phyloP scores from a whole-genome alignment of 805 yeast species.

The Hanseniaspora occidentalis region DNA sequence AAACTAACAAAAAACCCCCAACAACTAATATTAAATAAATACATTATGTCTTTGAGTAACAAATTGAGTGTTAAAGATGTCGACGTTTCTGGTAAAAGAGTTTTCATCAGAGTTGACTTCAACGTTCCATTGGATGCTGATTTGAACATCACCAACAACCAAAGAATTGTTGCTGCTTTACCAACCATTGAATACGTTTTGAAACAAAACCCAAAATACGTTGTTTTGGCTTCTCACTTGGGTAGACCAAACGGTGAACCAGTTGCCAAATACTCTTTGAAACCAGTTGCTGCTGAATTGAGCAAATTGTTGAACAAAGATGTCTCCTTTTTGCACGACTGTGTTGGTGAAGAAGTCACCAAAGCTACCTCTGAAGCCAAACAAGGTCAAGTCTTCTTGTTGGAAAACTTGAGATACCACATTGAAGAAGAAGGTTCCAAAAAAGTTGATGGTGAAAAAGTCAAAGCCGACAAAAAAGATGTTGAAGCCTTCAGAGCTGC shows the following conservation, averaged over 20 bases:
- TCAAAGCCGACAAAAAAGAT: constrained; percentile 77
- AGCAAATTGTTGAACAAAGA: constrained; percentile 57
- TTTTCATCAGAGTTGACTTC: constrained; percentile 96
- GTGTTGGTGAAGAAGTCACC: constrained; percentile 88
- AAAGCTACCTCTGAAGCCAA: constrained; percentile 59
- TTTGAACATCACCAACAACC: constrained; percentile 94
- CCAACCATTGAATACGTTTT: constrained; percentile 95
- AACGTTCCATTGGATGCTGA: constrained; percentile 87
- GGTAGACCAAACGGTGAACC: constrained; percentile 98
- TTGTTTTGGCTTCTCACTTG: constrained; percentile 90
- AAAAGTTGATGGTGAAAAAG: constrained; percentile 85
- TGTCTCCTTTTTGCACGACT: constrained; percentile 77
- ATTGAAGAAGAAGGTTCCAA: constrained; percentile 93
- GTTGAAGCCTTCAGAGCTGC: constrained; percentile 82
- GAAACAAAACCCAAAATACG: constrained; percentile 82
- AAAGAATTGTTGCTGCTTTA: constrained; percentile 97
- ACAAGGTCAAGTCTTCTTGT: constrained; percentile 72
- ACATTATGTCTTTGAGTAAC: constrained; percentile 77
- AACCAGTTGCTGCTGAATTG: constrained; percentile 89
- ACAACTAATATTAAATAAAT: not conserved
- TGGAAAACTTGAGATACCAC: constrained; percentile 98
- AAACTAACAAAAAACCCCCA: not conserved
- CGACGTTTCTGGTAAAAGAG: constrained; percentile 80
- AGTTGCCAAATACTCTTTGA: constrained; percentile 74
- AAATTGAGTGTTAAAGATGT: constrained; percentile 90